Conservation (phyloP, 441 rosid species). For the Eutrema salsugineum region DNA sequence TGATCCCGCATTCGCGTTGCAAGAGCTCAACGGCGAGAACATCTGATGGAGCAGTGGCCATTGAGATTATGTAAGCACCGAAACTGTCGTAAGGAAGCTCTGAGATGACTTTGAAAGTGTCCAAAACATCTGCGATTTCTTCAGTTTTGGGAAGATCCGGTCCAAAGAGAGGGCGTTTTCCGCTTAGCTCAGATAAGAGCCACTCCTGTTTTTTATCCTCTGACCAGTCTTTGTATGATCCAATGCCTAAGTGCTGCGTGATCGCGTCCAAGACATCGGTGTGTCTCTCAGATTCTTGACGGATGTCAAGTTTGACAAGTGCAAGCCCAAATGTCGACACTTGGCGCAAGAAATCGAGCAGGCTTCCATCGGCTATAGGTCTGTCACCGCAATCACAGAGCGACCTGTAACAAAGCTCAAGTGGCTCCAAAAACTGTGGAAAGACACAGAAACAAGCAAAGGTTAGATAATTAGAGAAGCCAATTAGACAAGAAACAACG, state of each 20-base stretch:
- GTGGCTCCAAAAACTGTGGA: constrained; percentile 67
- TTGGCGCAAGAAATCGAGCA: constrained; percentile 62
- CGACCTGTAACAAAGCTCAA: constrained; percentile 62
- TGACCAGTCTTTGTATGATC: constrained; percentile 62
- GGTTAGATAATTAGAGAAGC: neutral
- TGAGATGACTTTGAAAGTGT: constrained; percentile 55
- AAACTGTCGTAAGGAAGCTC: constrained; percentile 59
- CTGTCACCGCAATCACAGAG: constrained; percentile 57
- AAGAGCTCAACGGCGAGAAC: constrained; percentile 66
- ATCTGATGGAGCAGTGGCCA: constrained; percentile 69
- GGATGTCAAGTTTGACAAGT: constrained; percentile 57
- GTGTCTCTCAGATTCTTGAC: constrained; percentile 68
- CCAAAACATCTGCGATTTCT: constrained; percentile 56
- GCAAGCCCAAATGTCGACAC: constrained; percentile 65
- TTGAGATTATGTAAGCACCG: constrained; percentile 66
- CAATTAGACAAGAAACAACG: neutral
- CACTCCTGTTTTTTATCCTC: constrained; percentile 59
- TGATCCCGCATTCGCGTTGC: constrained; percentile 56
- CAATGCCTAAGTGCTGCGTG: constrained; percentile 50
- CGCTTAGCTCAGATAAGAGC: constrained; percentile 56
- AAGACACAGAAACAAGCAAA: constrained; percentile 1
- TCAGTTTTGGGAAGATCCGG: constrained; percentile 61
- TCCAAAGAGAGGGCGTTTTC: constrained; percentile 65
- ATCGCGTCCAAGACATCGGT: constrained; percentile 61
- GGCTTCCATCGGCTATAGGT: constrained; percentile 63